Base-by-base conservation (phyloP, 1,139 yeast genomes). In the Hyphopichia burtonii region DNA sequence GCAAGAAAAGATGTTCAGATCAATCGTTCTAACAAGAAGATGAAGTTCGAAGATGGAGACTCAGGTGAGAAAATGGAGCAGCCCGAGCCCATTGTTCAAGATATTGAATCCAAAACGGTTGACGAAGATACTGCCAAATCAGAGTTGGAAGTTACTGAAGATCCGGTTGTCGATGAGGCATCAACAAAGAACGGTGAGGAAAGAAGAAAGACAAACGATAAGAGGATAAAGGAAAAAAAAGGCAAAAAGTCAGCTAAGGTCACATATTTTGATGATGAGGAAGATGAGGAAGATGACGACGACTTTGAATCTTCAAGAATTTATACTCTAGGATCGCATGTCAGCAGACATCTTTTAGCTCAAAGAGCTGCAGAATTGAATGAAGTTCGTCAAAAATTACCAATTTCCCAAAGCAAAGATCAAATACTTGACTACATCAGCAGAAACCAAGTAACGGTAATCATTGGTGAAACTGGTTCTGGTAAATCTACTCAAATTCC, bases 401-500 rank as follows among this genome's bases (percentile, higher is more conserved):
- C 97, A 0, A 86, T 91, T 31, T 89, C 75, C 59, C 83, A 78
- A 49, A 90, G 89, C 49, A 79, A 80, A 53, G 80, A 78, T 37
- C 77, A 79, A 42, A 78, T 93, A 20, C 56, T 86, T 45, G 67
- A 76, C 12, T 79, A 82, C 49, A 61, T 93, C 2, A 45, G 62
- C 10, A 51, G 66, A 10, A 78, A 84, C 53, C 83, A 77, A 47
- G 95, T 89, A 4, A 82, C 91, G 0, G 81, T 93, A 4, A 71
- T 93, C 11, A 86, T 93, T 57, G 99, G 99, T 63, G 98, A 93
- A 53, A 93, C 99, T 0, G 99, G 99, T 63, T 89, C 96, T 7
- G 99, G 99, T 69, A 93, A 93, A 60, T 93, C 99, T 3, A 93
- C 99, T 0, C 99, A 93, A 65, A 87, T 93, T 22, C 99, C 99